Evolutionary conservation across 2,329 filamentous ascomycete species (phyloP), one percentile per base, ranked within the genome.

Genomic region (Simplicillium aogashimaense): DNA sequence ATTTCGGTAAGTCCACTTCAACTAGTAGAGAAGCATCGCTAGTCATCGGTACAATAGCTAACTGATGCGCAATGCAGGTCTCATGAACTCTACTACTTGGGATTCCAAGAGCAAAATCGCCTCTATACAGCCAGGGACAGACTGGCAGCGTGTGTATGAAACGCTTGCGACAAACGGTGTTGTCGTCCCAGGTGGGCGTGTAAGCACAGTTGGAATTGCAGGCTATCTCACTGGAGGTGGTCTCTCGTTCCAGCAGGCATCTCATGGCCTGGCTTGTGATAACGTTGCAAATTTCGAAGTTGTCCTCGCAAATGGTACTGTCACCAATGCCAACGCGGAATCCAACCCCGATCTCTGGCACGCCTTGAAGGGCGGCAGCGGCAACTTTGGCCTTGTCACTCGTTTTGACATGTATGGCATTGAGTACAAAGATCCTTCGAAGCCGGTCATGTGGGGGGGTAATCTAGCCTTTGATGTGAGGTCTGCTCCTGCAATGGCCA

Each of bases 321-420:
- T 69, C 32, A 50, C 67, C 16, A 58, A 59, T 4, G 64, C 59
- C 4, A 65, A 57, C 37, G 44, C 47, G 0, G 43, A 42, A 0
- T 35, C 51, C 2, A 53, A 67, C 36, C n/a, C 51, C 0, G 66
- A 70, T 32, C 54, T 72, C 0, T 70, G 56, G 50, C 61, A 56
- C 46, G 66, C 67, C 3, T 53, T 70, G 1, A 60, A 63, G 29
- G 66, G 65, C 8, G 70, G 70, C 4, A 65, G 64, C 8, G 55
- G 56, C 29, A 70, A 68, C 46, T 65, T 65, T 39, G 64, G 61
- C 30, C 51, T 57, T 29, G 48, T 53, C 14, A 51, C 60, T 1
- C 45, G 44, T 43, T 47, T 55, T 25, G 49, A 52, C 20, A 35
- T 56, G 29, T 18, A 40, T n/a, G n/a, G 25, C 20, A 25, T 25